Conservation (phyloP, 2,329 filamentous ascomycete genomes). For the Aspergillus pseudoglaucus region DNA sequence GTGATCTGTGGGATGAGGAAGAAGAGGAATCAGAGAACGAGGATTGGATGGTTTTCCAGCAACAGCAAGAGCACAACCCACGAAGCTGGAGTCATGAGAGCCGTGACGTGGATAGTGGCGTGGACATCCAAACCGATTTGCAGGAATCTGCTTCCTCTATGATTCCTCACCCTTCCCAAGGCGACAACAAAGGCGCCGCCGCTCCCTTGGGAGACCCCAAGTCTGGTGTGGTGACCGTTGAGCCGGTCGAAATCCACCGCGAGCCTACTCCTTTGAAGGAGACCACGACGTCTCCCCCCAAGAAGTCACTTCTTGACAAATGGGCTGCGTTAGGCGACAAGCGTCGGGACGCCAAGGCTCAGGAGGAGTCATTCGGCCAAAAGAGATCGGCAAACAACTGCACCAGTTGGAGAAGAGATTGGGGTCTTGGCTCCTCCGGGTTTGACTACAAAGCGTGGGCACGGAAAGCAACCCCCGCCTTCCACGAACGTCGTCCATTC, state of each 20-base stretch:
- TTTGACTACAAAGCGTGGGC: conserved; percentile 30
- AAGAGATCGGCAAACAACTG: conserved; percentile 40
- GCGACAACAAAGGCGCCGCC: conserved; percentile 20
- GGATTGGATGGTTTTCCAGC: conserved; percentile 50
- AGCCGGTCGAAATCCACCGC: conserved; percentile 60
- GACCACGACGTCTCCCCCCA: conserved; percentile 43
- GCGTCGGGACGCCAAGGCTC: conserved; percentile 59
- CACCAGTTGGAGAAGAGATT: conserved; percentile 39
- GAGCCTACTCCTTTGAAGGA: conserved; percentile 32
- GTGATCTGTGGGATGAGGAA: conserved; percentile 95
- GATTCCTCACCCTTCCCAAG: conserved; percentile 43
- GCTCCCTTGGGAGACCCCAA: conserved; percentile 2
- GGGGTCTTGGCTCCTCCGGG: conserved; percentile 31
- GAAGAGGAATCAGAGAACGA: conserved; percentile 57
- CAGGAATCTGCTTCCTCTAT: conserved; percentile 51
- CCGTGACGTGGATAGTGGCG: conserved; percentile 40
- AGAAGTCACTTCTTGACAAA: conserved; percentile 58
- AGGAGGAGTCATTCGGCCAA: conserved; percentile 46
- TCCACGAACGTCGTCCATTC: conserved; percentile 29
- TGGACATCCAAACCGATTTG: conserved; percentile 45
- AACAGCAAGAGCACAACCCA: conserved; percentile 57
- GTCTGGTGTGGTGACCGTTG: conserved; percentile 11
- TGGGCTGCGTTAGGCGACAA: conserved; percentile 85
- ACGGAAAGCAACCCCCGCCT: conserved; percentile 25
- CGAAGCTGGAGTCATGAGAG: conserved; percentile 75